A percentile compares a stretch with the other conserved stretches of the same genome.
Evolutionary conservation across 1,284 basidiomycete species (phyloP).

Genomic region (Cryptococcus sp.): DNA sequence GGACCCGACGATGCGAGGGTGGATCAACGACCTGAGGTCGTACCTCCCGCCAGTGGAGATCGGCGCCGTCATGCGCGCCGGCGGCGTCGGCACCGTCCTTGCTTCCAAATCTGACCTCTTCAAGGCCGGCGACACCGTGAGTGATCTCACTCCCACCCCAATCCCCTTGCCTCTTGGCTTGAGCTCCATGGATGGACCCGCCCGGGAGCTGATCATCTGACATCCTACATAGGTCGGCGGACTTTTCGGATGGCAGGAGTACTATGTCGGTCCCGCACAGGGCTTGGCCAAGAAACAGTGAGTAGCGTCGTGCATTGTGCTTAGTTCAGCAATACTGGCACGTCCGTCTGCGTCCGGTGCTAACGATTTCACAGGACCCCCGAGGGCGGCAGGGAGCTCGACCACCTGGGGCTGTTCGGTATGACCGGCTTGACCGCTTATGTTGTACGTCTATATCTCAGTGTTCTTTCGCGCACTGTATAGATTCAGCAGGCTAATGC

Average conservation of each 20-base stretch:
- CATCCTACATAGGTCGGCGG: slow-evolving; percentile 18
- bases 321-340: not conserved
- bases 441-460: slow-evolving; percentile 57
- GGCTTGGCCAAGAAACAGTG: slow-evolving; percentile 58
- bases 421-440: slow-evolving; percentile 73
- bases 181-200: not conserved
- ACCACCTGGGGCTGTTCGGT: slow-evolving; percentile 74
- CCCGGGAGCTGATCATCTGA: not conserved
- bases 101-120: slow-evolving; percentile 56
- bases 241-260: slow-evolving; percentile 70
- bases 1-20: slow-evolving; percentile 83
- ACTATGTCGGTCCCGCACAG: slow-evolving; percentile 61
- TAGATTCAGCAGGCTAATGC: not conserved
- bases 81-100: slow-evolving; percentile 66
- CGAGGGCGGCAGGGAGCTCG: slow-evolving; percentile 60
- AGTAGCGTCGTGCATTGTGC: slow-evolving; percentile 5
- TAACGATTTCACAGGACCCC: slow-evolving; percentile 52
- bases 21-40: slow-evolving; percentile 64
- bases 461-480: not conserved
- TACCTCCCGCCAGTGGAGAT: slow-evolving; percentile 64
- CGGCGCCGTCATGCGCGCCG: slow-evolving; percentile 73
- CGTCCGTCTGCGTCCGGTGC: not conserved
- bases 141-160: too few relatives aligned
- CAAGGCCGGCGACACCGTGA: slow-evolving; percentile 65
- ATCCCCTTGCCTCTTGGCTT: too few relatives aligned